These are phyloP conservation scores for Mycena rosella DNA, from an alignment of 768 basidiomycete genomes.

Conservation along the genomic window DNA sequence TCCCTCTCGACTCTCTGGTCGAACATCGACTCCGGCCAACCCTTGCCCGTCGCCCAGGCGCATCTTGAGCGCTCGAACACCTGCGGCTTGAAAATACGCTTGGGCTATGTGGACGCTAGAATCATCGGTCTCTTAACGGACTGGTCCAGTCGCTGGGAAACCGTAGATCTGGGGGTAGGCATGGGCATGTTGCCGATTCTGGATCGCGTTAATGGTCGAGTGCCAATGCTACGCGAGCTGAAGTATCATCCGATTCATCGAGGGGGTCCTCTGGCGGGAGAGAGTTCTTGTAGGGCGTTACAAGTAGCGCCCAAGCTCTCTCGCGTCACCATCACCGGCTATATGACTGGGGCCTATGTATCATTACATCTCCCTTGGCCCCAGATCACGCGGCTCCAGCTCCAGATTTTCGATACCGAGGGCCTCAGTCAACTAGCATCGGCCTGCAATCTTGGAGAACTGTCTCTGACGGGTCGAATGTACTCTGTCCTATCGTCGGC, in stretches of 20 bases:
- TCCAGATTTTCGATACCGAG: neutral
- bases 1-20: slow-evolving; percentile 12
- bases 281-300: slow-evolving; percentile 2
- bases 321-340: neutral
- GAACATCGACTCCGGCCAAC: neutral
- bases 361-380: neutral
- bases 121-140: neutral
- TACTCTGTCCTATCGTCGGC: neutral
- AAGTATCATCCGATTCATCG: slow-evolving; percentile 1
- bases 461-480: slow-evolving; percentile 4
- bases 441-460: slow-evolving; percentile 10
- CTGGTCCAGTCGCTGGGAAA: slow-evolving; percentile 9
- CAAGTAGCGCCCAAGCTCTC: slow-evolving; percentile 11
- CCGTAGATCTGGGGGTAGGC: slow-evolving; percentile 4
- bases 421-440: neutral
- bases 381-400: slow-evolving; percentile 1
- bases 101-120: neutral
- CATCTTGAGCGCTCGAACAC: slow-evolving; percentile 8
- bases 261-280: too few relatives aligned
- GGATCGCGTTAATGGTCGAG: neutral
- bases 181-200: neutral
- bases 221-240: slow-evolving; percentile 13
- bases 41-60: slow-evolving; percentile 9
- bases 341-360: too few relatives aligned
- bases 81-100: neutral